A percentile compares a stretch with the other conserved stretches of the same genome.
Conservation (phyloP, 148 eudicot species). For the Camellia lanceoleosa region DNA sequence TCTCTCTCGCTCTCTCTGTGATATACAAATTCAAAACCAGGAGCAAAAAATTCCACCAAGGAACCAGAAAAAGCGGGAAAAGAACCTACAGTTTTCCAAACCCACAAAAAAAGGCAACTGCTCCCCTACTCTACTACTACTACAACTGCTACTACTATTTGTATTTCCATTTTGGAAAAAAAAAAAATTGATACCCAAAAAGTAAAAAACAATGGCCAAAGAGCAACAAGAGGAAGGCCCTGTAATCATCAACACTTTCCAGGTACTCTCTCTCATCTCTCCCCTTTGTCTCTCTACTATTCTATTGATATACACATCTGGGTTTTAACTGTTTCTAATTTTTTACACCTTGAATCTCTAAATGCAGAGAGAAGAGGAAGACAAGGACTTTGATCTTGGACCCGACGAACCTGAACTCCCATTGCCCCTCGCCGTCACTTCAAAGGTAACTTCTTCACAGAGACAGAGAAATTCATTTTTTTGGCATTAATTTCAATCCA, state of each 20-base stretch:
- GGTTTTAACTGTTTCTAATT: too few relatives aligned
- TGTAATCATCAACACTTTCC: constrained; percentile 29
- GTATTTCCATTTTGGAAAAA: constrained; percentile 1
- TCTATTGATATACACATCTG: neutral
- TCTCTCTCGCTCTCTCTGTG: too few relatives aligned
- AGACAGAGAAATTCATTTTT: neutral
- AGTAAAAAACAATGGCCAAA: constrained; percentile 27
- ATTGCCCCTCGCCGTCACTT: constrained; percentile 85
- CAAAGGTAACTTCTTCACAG: constrained; percentile 47
- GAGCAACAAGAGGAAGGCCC: constrained; percentile 41
- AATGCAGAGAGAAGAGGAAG: constrained; percentile 64
- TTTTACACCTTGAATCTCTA: neutral
- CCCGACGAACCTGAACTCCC: constrained; percentile 69
- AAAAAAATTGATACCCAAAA: neutral
- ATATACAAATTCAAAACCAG: neutral
- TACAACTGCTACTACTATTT: neutral
- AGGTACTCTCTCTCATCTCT: constrained; percentile 31
- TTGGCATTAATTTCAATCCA: too few relatives aligned
- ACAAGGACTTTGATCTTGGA: constrained; percentile 54
- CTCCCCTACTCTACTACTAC: neutral
- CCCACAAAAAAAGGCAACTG: neutral
- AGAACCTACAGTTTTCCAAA: too few relatives aligned
- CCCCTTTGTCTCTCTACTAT: neutral
- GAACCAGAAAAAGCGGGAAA: too few relatives aligned
- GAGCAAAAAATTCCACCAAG: neutral